Evolutionary conservation across 768 basidiomycete genomes (phyloP), one percentile per base, ranked within the genome.

Genomic region (Russula vinacea): DNA sequence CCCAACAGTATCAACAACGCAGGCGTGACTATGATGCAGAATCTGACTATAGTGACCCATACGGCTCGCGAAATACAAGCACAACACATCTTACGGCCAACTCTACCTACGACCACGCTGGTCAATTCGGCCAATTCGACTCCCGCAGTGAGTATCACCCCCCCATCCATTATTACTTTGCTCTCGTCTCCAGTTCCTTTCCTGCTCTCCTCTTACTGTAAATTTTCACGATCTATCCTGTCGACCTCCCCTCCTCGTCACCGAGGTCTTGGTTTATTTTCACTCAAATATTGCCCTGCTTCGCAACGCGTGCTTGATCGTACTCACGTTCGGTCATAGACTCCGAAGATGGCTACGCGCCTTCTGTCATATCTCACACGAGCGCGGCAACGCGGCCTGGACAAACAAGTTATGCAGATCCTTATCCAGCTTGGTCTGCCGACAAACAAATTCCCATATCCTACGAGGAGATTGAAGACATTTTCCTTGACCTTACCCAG

Each of bases 381-480:
- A 73, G 71, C 65, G 62, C 60, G 24, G 60, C 63, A 26, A 65
- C 67, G 50, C 66, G 67, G 40, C 10, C 39, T 19, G 69, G 64
- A 22, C 68, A 65, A 47, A 66, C 73, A 9, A 73, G 73, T 17
- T 71, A 75, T 37, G 65, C 70, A 40, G 85, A 90, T 61, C 90
- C 90, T 60, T 98, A 96, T 74, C 96, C 96, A 65, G 95, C 96
- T 47, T 99, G 97, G 97, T 84, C 90, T 32, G 81, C 89, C 37
- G 92, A 96, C 68, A 88, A 90, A 58, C 90, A 94, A 73, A 94
- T 97, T 67, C 97, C 97, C 66, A 89, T 99, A 74, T 94, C 94
- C 45, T 94, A 90, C 67, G 97, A 99, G 74, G 96, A 98, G 76
- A 98, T 98, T 62, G 97, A 98, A 75, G 97, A 98, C 75, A 96